A percentile compares a stretch with the other conserved stretches of the same genome.
Evolutionary conservation across 164 flowering plant genomes (phyloP).

Genomic region (Warburgia ugandensis): DNA sequence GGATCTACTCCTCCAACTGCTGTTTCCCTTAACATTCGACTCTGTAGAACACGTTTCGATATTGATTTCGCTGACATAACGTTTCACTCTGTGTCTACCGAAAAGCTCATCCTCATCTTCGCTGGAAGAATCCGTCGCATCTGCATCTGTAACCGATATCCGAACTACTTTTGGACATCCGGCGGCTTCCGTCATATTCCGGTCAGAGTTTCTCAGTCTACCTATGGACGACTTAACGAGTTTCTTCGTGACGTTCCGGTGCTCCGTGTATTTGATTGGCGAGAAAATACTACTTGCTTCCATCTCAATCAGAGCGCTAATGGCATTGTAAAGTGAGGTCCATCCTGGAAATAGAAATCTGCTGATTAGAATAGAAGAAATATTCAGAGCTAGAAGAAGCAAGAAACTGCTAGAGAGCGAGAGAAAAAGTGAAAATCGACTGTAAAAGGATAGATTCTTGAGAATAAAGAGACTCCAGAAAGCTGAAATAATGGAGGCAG

Average conservation of each 20-base stretch:
- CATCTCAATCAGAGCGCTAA: constrained; percentile 7
- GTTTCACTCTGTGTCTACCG: constrained; percentile 39
- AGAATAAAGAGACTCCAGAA: no score
- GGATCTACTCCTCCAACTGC: constrained; percentile 1
- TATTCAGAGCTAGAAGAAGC: no score
- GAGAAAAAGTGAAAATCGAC: no score
- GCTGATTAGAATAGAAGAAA: no score
- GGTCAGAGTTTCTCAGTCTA: background rate
- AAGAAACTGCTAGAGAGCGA: no score
- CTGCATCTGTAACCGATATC: constrained; percentile 57
- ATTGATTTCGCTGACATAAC: constrained; percentile 50
- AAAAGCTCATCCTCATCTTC: constrained; percentile 44
- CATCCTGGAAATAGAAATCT: no score
- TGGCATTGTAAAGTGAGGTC: constrained; percentile 15
- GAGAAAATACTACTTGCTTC: constrained; percentile 7
- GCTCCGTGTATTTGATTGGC: constrained; percentile 40
- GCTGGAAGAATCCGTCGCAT: constrained; percentile 88
- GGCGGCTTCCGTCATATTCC: background rate
- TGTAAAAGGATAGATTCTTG: no score
- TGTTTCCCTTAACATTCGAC: background rate
- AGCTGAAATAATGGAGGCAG: background rate
- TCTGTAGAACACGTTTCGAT: constrained; percentile 19
- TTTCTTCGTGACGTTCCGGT: constrained; percentile 23
- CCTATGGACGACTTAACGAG: constrained; percentile 1
- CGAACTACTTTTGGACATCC: constrained; percentile 33